These are phyloP conservation scores for Setomelanomma holmii DNA, from an alignment of 2,329 filamentous ascomycete species.

Conservation along the genomic window DNA sequence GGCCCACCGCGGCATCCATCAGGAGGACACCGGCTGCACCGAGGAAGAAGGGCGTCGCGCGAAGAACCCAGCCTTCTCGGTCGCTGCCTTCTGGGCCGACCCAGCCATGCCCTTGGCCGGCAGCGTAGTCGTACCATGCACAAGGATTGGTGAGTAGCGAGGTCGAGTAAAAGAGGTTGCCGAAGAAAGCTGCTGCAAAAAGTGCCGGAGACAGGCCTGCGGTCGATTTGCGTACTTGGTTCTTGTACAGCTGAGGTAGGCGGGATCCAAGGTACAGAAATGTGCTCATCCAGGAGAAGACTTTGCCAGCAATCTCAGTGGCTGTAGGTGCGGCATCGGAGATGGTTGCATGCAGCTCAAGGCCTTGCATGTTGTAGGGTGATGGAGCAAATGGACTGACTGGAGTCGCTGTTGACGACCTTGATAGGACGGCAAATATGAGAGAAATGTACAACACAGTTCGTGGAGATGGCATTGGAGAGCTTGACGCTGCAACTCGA, in stretches of 20 bases:
- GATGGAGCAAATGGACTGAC: slow-evolving; percentile 34
- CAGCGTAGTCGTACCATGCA: slow-evolving; percentile 64
- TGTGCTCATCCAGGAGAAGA: slow-evolving; percentile 54
- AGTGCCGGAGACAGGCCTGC: slow-evolving; percentile 68
- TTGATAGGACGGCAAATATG: slow-evolving; percentile 52
- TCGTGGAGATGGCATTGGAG: slow-evolving; percentile 54
- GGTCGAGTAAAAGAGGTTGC: slow-evolving; percentile 71
- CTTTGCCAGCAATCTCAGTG: slow-evolving; percentile 48
- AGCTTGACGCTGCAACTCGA: slow-evolving; percentile 47
- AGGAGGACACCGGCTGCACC: slow-evolving; percentile 69
- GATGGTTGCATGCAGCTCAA: slow-evolving; percentile 15
- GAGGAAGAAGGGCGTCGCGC: slow-evolving; percentile 69
- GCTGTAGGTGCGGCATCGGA: slow-evolving; percentile 21
- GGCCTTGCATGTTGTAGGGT: slow-evolving; percentile 15
- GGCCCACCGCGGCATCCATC: slow-evolving; percentile 67
- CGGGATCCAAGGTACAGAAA: slow-evolving; percentile 49
- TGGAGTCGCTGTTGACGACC: slow-evolving; percentile 44
- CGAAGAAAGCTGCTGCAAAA: slow-evolving; percentile 71
- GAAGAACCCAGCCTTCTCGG: slow-evolving; percentile 63
- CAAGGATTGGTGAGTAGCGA: slow-evolving; percentile 69
- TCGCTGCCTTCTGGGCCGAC: slow-evolving; percentile 63
- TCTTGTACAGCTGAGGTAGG: slow-evolving; percentile 69
- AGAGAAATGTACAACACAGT: slow-evolving; percentile 57
- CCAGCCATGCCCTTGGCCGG: slow-evolving; percentile 66
- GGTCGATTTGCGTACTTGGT: slow-evolving; percentile 68